Conservation (phyloP, 768 basidiomycete genomes). For the Leucocoprinus leucothites region DNA sequence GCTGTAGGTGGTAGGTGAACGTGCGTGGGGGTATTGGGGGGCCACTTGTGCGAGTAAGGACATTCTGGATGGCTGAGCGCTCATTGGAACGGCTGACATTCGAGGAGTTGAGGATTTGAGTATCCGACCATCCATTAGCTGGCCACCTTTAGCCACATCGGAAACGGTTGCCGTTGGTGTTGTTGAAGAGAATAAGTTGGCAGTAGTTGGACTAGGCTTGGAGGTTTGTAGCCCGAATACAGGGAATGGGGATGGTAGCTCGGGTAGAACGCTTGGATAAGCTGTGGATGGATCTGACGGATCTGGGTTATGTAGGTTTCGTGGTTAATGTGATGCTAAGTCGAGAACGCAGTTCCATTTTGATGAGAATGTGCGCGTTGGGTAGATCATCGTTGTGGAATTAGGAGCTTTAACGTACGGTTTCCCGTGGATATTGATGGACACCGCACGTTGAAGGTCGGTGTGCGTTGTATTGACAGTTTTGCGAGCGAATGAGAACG, state of each 20-base stretch:
- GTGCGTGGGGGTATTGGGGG: slow-evolving; percentile 28
- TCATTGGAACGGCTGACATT: slow-evolving; percentile 13
- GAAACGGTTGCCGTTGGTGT: neutral
- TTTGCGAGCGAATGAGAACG: slow-evolving; percentile 31
- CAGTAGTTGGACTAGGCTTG: neutral
- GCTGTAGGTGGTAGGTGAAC: slow-evolving; percentile 55
- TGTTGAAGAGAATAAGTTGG: neutral
- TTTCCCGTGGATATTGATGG: slow-evolving; percentile 75
- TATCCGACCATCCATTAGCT: slow-evolving; percentile 3
- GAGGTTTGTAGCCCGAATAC: slow-evolving; percentile 23
- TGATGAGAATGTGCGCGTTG: slow-evolving; percentile 75
- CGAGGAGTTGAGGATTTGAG: slow-evolving; percentile 4
- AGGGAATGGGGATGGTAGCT: slow-evolving; percentile 82
- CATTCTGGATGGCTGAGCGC: slow-evolving; percentile 14
- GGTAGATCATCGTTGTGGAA: slow-evolving; percentile 36
- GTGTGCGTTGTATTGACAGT: slow-evolving; percentile 21
- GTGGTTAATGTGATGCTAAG: slow-evolving; percentile 42
- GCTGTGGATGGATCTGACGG: slow-evolving; percentile 26
- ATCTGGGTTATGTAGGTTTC: slow-evolving; percentile 28
- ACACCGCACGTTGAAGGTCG: slow-evolving; percentile 72
- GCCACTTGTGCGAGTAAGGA: slow-evolving; percentile 3
- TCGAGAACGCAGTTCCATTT: slow-evolving; percentile 91
- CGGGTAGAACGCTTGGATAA: slow-evolving; percentile 53
- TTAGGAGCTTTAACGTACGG: slow-evolving; percentile 45
- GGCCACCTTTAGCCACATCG: neutral